Evolutionary conservation across 2,329 filamentous ascomycete genomes (phyloP).

Genomic region (Diplodia mutila): DNA sequence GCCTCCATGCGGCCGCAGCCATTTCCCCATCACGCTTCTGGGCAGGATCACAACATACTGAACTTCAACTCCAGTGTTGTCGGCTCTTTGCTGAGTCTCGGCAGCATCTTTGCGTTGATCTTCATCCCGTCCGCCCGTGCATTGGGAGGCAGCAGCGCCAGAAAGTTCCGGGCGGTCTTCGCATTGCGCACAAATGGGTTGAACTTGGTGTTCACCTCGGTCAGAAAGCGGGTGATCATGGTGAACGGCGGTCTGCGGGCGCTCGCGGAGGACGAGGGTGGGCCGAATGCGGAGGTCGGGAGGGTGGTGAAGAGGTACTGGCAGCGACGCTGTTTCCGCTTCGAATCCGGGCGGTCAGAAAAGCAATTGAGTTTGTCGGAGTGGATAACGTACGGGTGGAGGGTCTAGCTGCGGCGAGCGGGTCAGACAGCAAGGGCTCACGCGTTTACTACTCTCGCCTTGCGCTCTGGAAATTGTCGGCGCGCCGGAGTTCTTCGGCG

Average conservation of each 20-base stretch:
- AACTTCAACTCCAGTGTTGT: slow-evolving; percentile 80
- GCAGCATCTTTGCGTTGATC: slow-evolving; percentile 76
- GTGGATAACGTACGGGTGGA: not conserved
- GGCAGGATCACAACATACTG: slow-evolving; percentile 59
- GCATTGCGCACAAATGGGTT: slow-evolving; percentile 84
- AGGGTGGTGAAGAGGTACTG: not conserved
- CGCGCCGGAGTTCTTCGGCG: not conserved
- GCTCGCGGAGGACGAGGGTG: not conserved
- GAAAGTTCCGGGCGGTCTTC: slow-evolving; percentile 84
- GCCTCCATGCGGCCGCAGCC: not conserved
- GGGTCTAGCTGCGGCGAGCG: not conserved
- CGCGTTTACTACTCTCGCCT: not conserved
- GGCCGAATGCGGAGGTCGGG: not conserved
- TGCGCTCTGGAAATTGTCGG: slow-evolving; percentile 24
- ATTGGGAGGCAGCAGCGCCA: slow-evolving; percentile 79
- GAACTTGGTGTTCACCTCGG: slow-evolving; percentile 82
- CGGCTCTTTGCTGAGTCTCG: slow-evolving; percentile 68
- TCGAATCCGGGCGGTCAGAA: not conserved
- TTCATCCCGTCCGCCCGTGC: slow-evolving; percentile 71
- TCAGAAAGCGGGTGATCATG: slow-evolving; percentile 88
- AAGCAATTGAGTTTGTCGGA: not conserved
- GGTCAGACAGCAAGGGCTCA: not conserved
- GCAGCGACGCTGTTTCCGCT: not conserved
- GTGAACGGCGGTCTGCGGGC: slow-evolving; percentile 35
- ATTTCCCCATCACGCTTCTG: not conserved